Percentiles rank a stretch among this genome's conserved stretches.
Conservation (phyloP, 192 early-diverging fungal genomes). For the Coemansia sp. region DNA sequence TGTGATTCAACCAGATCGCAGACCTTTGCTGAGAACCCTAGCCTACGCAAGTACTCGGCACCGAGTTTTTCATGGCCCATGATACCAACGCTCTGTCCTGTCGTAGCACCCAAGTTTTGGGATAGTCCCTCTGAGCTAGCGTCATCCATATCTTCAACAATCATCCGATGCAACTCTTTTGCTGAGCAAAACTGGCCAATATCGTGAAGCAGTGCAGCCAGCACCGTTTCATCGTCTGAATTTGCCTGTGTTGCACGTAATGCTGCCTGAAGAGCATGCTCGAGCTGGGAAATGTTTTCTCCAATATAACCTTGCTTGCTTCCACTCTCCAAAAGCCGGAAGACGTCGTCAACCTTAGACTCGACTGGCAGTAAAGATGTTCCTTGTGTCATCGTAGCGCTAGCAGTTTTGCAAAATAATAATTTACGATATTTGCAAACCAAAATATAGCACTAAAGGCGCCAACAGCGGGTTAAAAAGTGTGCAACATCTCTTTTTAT, state of each 20-base stretch:
- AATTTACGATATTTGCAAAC: too few species aligned
- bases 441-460: too few species aligned
- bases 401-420: neutral
- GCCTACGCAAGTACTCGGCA: conserved; percentile 57
- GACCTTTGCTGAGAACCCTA: conserved; percentile 60
- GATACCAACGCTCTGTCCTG: conserved; percentile 32
- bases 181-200: conserved; percentile 62
- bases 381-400: neutral
- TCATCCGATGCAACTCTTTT: conserved; percentile 54
- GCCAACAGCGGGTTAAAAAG: too few species aligned
- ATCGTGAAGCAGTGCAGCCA: conserved; percentile 62
- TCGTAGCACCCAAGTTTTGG: too few species aligned
- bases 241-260: conserved; percentile 42
- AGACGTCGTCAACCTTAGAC: conserved; percentile 39
- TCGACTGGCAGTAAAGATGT: conserved; percentile 5
- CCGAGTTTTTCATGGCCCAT: conserved; percentile 61
- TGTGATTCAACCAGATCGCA: conserved; percentile 59
- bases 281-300: conserved; percentile 60
- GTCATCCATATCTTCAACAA: conserved; percentile 36
- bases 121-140: neutral
- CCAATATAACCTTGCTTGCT: conserved; percentile 61
- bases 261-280: conserved; percentile 61
- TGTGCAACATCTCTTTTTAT: too few species aligned
- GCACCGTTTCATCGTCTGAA: conserved; percentile 56
- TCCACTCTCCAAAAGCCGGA: conserved; percentile 55